These are phyloP conservation scores for Endoconidiophora laricicola DNA, from an alignment of 2,329 filamentous ascomycete genomes.

Conservation along the genomic window DNA sequence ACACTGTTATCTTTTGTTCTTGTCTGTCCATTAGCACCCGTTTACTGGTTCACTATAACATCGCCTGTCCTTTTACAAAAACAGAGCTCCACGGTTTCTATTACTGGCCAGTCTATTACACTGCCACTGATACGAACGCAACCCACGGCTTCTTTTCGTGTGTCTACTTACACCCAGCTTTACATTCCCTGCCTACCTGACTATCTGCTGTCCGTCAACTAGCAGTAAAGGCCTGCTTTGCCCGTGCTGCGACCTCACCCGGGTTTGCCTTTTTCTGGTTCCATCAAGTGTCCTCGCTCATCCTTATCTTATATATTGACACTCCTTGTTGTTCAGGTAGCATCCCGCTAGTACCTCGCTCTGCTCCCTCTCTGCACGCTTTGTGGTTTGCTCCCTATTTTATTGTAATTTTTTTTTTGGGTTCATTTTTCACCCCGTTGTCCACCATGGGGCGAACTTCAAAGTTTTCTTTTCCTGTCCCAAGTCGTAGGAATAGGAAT, in stretches of 20 bases:
- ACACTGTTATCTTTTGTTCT: not conserved
- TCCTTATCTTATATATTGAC: conserved; percentile 8
- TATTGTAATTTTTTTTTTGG: not conserved
- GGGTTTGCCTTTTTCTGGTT: conserved; percentile 6
- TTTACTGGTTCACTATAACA: not conserved
- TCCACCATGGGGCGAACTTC: conserved; percentile 11
- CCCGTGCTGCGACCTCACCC: not conserved
- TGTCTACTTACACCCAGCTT: too few species aligned
- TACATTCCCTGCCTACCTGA: too few species aligned
- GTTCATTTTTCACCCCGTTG: not conserved
- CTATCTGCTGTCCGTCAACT: too few species aligned
- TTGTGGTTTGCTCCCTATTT: not conserved
- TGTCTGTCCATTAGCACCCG: not conserved
- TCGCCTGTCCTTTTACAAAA: too few species aligned
- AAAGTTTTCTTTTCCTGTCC: conserved; percentile 13
- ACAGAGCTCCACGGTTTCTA: too few species aligned
- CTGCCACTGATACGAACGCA: too few species aligned
- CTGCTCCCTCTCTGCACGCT: not conserved
- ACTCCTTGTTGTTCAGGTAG: conserved; percentile 11
- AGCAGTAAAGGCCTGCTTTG: too few species aligned
- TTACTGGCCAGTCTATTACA: too few species aligned
- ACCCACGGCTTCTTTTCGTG: too few species aligned
- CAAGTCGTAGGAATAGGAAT: conserved; percentile 10
- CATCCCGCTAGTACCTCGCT: conserved; percentile 7
- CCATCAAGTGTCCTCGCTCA: conserved; percentile 7